Percentiles rank a stretch among this genome's conserved stretches.
These are phyloP conservation scores for Aspergillus neoniger DNA, from an alignment of 2,329 filamentous ascomycete genomes.

Conservation along the genomic window DNA sequence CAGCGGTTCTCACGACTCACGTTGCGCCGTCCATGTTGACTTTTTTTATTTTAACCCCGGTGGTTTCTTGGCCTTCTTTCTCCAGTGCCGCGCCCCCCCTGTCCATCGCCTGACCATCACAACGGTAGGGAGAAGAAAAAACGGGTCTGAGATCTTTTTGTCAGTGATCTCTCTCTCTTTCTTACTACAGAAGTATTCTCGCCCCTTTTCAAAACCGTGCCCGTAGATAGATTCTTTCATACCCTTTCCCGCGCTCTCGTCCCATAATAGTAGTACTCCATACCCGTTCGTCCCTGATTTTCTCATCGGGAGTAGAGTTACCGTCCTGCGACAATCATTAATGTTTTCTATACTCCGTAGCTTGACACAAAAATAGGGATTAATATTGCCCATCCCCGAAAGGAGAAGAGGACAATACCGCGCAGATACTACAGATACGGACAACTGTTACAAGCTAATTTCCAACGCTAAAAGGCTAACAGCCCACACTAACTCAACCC, in stretches of 20 bases:
- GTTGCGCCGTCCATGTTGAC: slow-evolving; percentile 11
- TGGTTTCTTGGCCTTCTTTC: slow-evolving; percentile 9
- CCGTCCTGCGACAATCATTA: too few relatives aligned
- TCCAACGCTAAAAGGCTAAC: slow-evolving; percentile 1
- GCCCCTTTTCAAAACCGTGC: too few relatives aligned
- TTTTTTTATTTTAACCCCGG: slow-evolving; percentile 6
- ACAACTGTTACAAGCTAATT: slow-evolving; percentile 1
- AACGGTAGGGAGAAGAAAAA: background rate
- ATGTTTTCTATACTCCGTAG: background rate
- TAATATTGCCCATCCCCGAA: background rate
- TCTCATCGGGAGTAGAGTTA: too few relatives aligned
- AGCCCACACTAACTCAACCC: background rate
- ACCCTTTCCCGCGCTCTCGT: background rate
- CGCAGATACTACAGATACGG: background rate
- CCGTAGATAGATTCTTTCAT: too few relatives aligned
- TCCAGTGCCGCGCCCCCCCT: background rate
- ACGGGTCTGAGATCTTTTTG: background rate
- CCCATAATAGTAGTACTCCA: background rate
- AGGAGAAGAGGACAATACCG: background rate
- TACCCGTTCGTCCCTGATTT: background rate
- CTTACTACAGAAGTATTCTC: too few relatives aligned
- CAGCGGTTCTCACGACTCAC: slow-evolving; percentile 14
- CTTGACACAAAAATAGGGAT: slow-evolving; percentile 2
- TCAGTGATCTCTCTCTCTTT: background rate
- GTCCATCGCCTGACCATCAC: background rate